A percentile compares a stretch with the other conserved stretches of the same genome.
phyloP scores from a whole-genome alignment of 352 stramenopile genomes.

The Phytophthora brassicae region DNA sequence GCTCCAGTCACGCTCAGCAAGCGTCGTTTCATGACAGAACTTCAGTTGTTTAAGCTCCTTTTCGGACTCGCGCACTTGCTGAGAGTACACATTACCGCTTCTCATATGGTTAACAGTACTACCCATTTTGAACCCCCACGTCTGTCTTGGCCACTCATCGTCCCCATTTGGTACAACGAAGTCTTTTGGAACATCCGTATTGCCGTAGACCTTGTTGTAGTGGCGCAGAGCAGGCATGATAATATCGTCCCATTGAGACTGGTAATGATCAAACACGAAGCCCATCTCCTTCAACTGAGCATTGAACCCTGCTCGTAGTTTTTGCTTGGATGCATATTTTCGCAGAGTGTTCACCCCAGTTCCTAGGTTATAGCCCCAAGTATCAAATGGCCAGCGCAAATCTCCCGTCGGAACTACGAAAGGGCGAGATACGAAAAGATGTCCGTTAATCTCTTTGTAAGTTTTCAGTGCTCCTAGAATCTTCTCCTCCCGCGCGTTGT shows the following conservation, averaged over 20 bases:
- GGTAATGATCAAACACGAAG: not conserved
- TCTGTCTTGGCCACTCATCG: not conserved
- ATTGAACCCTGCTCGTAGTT: not conserved
- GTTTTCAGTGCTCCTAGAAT: constrained; percentile 7
- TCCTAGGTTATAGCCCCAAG: constrained; percentile 26
- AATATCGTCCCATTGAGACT: not conserved
- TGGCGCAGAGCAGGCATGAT: not conserved
- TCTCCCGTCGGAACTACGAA: constrained; percentile 31
- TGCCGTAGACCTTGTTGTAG: not conserved
- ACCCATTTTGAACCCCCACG: not conserved
- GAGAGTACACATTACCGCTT: too few relatives aligned
- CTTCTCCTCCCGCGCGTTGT: not conserved
- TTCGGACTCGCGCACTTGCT: not conserved
- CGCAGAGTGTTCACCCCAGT: not conserved
- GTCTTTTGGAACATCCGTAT: not conserved
- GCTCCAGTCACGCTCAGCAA: not conserved
- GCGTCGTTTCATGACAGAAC: not conserved
- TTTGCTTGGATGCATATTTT: not conserved
- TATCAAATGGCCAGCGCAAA: constrained; percentile 19
- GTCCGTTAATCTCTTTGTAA: constrained; percentile 26
- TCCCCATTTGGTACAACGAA: not conserved
- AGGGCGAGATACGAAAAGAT: constrained; percentile 24
- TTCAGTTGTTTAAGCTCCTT: not conserved
- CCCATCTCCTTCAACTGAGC: constrained; percentile 1
- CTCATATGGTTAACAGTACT: too few relatives aligned